Evolutionary conservation across 2,329 filamentous ascomycete species (phyloP).

Genomic region (Phaeomoniella chlamydospora): DNA sequence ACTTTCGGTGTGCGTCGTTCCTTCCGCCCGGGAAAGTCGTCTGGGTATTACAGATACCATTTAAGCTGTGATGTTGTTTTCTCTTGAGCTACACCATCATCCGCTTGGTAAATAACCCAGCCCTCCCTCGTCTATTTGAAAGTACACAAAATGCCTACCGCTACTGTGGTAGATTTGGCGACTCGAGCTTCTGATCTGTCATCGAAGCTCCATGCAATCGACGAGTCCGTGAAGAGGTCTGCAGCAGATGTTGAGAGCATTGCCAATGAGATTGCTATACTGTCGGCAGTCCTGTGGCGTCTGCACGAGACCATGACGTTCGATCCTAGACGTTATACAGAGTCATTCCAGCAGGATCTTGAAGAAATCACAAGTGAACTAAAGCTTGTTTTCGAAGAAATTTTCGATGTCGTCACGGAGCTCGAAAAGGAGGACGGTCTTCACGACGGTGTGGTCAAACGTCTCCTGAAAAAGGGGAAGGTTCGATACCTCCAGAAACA

Average conservation of each 20-base stretch:
- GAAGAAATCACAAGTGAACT: conserved; percentile 9
- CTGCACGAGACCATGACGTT: conserved; percentile 8
- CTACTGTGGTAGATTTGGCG: conserved; percentile 4
- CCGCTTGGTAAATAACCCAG: too few species aligned
- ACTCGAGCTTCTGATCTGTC: conserved; percentile 7
- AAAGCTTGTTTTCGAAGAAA: conserved; percentile 10
- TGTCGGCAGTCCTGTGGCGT: conserved; percentile 7
- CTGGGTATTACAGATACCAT: too few species aligned
- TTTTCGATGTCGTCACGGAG: conserved; percentile 9
- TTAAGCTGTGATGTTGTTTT: too few species aligned
- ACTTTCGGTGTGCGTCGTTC: too few species aligned
- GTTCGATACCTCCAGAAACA: conserved; percentile 11
- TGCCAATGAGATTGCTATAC: conserved; percentile 7
- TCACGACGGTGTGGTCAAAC: conserved; percentile 6
- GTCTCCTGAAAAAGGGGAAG: conserved; percentile 10
- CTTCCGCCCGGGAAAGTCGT: too few species aligned
- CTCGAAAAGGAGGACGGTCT: conserved; percentile 9
- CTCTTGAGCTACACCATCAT: too few species aligned
- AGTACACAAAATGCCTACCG: too few species aligned
- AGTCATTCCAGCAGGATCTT: conserved; percentile 10
- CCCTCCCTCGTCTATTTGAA: too few species aligned
- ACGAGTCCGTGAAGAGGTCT: conserved; percentile 7
- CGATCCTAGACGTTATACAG: conserved; percentile 9
- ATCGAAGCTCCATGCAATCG: conserved; percentile 6
- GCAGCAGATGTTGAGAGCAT: conserved; percentile 7